Conservation (phyloP, 225 moss, liverwort and hornwort genomes). For the Bryoerythrophyllum caledonicum region DNA sequence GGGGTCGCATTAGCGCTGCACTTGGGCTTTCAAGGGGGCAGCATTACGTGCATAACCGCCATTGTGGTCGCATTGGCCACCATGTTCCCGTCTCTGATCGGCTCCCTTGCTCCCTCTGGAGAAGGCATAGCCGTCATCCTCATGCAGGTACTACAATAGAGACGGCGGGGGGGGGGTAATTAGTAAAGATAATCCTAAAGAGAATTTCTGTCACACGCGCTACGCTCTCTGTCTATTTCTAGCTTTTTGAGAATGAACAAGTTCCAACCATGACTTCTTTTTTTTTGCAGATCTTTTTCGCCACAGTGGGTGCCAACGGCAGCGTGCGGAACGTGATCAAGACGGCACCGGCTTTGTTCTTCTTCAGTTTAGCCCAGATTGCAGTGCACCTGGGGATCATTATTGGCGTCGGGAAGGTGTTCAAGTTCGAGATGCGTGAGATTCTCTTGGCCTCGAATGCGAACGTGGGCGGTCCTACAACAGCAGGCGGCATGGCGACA, state of each 20-base stretch:
- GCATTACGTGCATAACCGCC: conserved; percentile 85
- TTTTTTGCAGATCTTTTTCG: conserved; percentile 73
- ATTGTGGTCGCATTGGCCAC: conserved; percentile 85
- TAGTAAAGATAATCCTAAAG: no score
- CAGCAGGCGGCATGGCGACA: conserved; percentile 91
- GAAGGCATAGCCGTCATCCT: conserved; percentile 84
- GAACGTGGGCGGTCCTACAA: conserved; percentile 95
- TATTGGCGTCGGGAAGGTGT: conserved; percentile 76
- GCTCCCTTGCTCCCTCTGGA: conserved; percentile 68
- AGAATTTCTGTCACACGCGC: no score
- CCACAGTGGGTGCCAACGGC: conserved; percentile 89
- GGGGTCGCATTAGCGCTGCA: conserved; percentile 63
- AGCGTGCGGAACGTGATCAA: conserved; percentile 76
- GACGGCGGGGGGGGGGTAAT: no score
- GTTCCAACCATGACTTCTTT: not conserved
- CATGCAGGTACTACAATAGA: conserved; percentile 62
- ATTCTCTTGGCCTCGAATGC: conserved; percentile 95
- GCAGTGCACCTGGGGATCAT: conserved; percentile 80
- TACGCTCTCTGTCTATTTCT: not conserved
- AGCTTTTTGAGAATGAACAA: not conserved
- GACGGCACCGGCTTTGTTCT: conserved; percentile 88
- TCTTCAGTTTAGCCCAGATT: conserved; percentile 84
- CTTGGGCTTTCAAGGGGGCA: conserved; percentile 80
- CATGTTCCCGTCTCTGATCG: conserved; percentile 69
- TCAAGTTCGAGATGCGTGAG: conserved; percentile 78